Base-by-base conservation (phyloP, 495 filamentous ascomycete genomes). In the Halenospora varia region DNA sequence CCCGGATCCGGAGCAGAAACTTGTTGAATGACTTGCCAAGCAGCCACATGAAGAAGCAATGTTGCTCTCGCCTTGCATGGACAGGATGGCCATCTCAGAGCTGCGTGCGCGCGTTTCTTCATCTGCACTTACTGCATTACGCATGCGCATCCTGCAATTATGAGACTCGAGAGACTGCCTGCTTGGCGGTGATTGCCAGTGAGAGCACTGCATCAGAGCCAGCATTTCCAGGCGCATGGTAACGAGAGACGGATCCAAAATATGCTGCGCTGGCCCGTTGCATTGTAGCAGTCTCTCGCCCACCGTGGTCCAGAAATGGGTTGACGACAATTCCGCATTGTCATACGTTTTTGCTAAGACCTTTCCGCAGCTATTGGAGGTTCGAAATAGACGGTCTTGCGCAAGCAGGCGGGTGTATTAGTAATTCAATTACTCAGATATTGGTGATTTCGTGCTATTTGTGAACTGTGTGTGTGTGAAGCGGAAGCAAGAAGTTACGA, bases 231-330 rank as follows among this genome's bases (percentile, higher is more conserved):
- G 29, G 51, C 18, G 20, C 22, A 40, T n/a, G 51, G 51, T 54
- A 54, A 54, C 51, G 51, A 54, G 25, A n/a, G 45, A 54, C 40
- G 26, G 26, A 15, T 44, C 35, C 51, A 41, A 22, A 18, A 41
- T n/a, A n/a, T n/a, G 17, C 26, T 8, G 51, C 17, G 22, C 22
- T 20, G 51, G 8, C 35, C 22, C 11, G 35, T 42, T 39, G 24
- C 23, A 35, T 24, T 39, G 40, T 19, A 23, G 20, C 22, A 18
- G 49, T 40, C 3, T 51, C 17, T 26, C 3, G 3, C 26, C 49
- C 18, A 24, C 49, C 29, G 40, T 52, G 49, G 20, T 15, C 2
- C 9, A 0, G 13, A 17, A 3, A 1, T 22, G n/a, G n/a, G n/a
- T n/a, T n/a, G n/a, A n/a, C n/a, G n/a, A n/a, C n/a, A n/a, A n/a